Conservation (phyloP, 2,329 filamentous ascomycete species). For the Xylariaceae sp. region DNA sequence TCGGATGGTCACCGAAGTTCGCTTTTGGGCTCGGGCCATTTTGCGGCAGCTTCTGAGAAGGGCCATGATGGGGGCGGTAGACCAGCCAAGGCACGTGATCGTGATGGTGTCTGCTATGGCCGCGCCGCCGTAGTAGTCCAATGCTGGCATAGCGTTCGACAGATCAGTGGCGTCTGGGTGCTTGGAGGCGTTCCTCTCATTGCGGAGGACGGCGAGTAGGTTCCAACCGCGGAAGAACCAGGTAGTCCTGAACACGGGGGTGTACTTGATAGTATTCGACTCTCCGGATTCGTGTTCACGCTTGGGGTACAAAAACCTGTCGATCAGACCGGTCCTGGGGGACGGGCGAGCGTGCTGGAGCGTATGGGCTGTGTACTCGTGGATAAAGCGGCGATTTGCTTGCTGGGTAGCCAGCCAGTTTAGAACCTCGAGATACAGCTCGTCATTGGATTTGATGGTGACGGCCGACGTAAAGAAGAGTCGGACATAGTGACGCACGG, state of each 20-base stretch:
- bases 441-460: slow-evolving; percentile 4
- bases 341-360: neutral
- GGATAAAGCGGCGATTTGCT: slow-evolving; percentile 4
- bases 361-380: slow-evolving; percentile 10
- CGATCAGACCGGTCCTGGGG: neutral
- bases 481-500: slow-evolving; percentile 2
- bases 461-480: slow-evolving; percentile 12
- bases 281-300: neutral
- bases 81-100: slow-evolving; percentile 36
- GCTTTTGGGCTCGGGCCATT: slow-evolving; percentile 33
- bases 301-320: too few species aligned
- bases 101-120: slow-evolving; percentile 3
- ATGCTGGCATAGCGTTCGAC: neutral
- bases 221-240: slow-evolving; percentile 34
- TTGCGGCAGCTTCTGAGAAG: slow-evolving; percentile 30
- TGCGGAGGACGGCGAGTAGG: slow-evolving; percentile 33
- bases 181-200: neutral
- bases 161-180: neutral
- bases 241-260: slow-evolving; percentile 34
- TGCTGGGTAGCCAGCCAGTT: slow-evolving; percentile 20
- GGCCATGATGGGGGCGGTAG: slow-evolving; percentile 28
- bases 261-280: slow-evolving; percentile 28
- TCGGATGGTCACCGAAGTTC: slow-evolving; percentile 34
- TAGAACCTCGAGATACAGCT: slow-evolving; percentile 9
- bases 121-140: neutral